Percentiles rank a stretch among this genome's conserved stretches.
phyloP scores from a whole-genome alignment of 1,139 yeast species.

The Yarrowia galli region DNA sequence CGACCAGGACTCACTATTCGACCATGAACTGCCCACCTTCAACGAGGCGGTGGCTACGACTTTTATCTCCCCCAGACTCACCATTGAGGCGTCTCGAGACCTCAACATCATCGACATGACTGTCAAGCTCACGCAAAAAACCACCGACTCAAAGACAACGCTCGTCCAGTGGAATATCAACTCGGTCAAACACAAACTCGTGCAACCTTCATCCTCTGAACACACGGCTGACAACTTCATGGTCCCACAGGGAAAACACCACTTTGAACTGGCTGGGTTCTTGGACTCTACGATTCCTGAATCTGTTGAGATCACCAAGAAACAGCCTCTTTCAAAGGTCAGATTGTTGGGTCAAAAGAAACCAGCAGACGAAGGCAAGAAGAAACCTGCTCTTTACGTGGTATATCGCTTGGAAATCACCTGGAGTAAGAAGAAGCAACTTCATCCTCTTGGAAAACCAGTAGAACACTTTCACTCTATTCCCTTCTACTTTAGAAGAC shows the following conservation, averaged over 20 bases:
- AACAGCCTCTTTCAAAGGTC: not conserved
- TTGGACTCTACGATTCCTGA: constrained; percentile 6
- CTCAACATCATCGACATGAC: constrained; percentile 10
- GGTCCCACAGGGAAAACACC: constrained; percentile 1
- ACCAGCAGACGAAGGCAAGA: not conserved
- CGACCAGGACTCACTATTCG: constrained; percentile 18
- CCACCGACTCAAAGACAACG: not conserved
- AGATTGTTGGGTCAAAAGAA: constrained; percentile 7
- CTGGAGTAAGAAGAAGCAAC: constrained; percentile 20
- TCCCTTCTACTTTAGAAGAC: constrained; percentile 9
- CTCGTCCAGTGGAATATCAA: constrained; percentile 15
- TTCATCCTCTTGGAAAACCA: constrained; percentile 3
- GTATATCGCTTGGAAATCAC: not conserved
- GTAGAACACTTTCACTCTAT: not conserved
- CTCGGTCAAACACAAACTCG: not conserved
- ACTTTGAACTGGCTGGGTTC: constrained; percentile 6
- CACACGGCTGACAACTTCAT: constrained; percentile 9
- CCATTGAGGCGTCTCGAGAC: constrained; percentile 13
- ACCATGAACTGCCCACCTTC: constrained; percentile 25
- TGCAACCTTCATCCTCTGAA: constrained; percentile 3
- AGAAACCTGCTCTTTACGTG: not conserved
- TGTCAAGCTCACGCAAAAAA: not conserved
- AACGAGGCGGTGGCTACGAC: constrained; percentile 14
- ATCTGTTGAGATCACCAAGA: not conserved
- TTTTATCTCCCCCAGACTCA: constrained; percentile 8